A percentile compares a stretch with the other conserved stretches of the same genome.
These are phyloP conservation scores for Pezicula radicicola DNA, from an alignment of 2,329 filamentous ascomycete genomes.

Conservation along the genomic window DNA sequence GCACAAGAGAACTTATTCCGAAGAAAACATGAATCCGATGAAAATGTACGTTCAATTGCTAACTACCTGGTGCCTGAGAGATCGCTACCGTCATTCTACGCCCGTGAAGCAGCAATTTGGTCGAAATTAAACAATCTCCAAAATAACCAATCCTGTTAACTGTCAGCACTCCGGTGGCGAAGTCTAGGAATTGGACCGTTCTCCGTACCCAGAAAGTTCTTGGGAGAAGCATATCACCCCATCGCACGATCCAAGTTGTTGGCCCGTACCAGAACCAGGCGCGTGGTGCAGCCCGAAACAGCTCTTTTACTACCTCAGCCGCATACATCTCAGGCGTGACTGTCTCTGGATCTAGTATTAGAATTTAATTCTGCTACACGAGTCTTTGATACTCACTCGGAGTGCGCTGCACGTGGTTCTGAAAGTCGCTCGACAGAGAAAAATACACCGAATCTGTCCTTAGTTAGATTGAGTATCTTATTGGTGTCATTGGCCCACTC, in stretches of 20 bases:
- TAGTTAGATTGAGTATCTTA: no score
- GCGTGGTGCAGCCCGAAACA: constrained; percentile 8
- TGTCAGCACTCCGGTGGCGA: neutral
- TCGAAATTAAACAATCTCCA: constrained; percentile 10
- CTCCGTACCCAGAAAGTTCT: constrained; percentile 18
- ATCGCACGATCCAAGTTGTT: constrained; percentile 9
- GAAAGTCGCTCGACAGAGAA: constrained; percentile 16
- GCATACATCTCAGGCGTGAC: constrained; percentile 19
- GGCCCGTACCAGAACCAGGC: constrained; percentile 23
- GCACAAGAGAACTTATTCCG: no score
- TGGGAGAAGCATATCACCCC: constrained; percentile 14
- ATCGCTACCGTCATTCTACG: no score
- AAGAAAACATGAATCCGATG: no score
- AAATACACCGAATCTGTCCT: constrained; percentile 20
- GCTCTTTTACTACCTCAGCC: constrained; percentile 13
- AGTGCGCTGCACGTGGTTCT: constrained; percentile 15
- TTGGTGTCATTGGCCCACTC: no score
- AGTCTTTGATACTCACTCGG: constrained; percentile 18
- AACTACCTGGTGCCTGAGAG: no score
- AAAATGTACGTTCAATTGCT: no score
- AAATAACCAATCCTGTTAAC: constrained; percentile 7
- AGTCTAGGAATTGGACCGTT: neutral
- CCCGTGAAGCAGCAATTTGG: neutral
- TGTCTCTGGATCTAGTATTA: constrained; percentile 5
- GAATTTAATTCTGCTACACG: no score